Conservation (phyloP, 805 yeast genomes). For the Lachancea quebecensis region DNA sequence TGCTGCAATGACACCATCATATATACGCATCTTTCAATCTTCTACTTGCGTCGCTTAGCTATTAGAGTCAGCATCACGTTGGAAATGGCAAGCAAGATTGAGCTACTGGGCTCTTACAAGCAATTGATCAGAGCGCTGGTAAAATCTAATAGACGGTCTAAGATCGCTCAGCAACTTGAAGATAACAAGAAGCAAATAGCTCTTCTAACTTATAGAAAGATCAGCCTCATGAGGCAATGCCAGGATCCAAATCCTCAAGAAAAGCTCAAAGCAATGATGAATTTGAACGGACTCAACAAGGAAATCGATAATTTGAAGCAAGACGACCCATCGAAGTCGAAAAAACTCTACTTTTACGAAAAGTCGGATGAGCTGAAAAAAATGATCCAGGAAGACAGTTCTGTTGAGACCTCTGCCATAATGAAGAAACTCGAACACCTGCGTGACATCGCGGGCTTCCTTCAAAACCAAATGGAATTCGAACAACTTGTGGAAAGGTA, state of each 20-base stretch:
- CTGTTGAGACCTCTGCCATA: slow-evolving; percentile 3
- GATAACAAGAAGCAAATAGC: slow-evolving; percentile 20
- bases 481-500: slow-evolving; percentile 75
- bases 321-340: slow-evolving; percentile 11
- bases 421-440: slow-evolving; percentile 33
- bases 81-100: not conserved
- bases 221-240: slow-evolving; percentile 17
- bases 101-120: slow-evolving; percentile 13
- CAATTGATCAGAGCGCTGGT: slow-evolving; percentile 19
- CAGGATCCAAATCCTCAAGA: slow-evolving; percentile 2
- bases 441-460: slow-evolving; percentile 52
- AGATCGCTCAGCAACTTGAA: slow-evolving; percentile 14
- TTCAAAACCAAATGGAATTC: slow-evolving; percentile 69
- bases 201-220: slow-evolving; percentile 19
- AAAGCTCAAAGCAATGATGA: slow-evolving; percentile 4
- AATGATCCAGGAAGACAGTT: slow-evolving; percentile 7
- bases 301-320: slow-evolving; percentile 13
- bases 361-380: slow-evolving; percentile 14
- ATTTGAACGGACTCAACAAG: slow-evolving; percentile 12
- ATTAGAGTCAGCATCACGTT: not conserved
- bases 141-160: slow-evolving; percentile 16
- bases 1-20: no score
- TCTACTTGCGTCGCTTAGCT: no score
- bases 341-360: slow-evolving; percentile 12
- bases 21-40: no score